These are phyloP conservation scores for Neofusicoccum umdonicola DNA, from an alignment of 2,329 filamentous ascomycete genomes.

Conservation along the genomic window DNA sequence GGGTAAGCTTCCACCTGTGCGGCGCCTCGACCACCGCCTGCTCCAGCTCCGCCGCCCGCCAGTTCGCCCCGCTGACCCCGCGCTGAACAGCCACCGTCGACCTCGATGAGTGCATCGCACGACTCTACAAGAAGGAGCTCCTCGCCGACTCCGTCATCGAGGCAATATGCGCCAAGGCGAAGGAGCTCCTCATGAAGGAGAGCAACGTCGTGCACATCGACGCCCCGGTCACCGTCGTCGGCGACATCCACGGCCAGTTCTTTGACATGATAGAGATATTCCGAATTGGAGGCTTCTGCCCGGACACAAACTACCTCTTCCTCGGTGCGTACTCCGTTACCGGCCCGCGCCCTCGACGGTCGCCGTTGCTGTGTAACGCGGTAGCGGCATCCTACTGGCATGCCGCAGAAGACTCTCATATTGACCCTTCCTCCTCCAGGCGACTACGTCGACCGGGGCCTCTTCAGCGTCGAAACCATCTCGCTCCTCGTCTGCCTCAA, in stretches of 20 bases:
- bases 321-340: constrained; percentile 60
- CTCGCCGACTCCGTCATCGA: constrained; percentile 97
- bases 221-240: constrained; percentile 93
- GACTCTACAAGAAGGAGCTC: constrained; percentile 94
- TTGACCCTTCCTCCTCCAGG: constrained; percentile 50
- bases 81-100: constrained; percentile 77
- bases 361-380: background rate
- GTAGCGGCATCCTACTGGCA: background rate
- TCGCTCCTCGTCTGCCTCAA: constrained; percentile 96
- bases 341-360: background rate
- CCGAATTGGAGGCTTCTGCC: constrained; percentile 94
- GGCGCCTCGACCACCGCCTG: background rate
- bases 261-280: constrained; percentile 99
- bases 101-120: constrained; percentile 95
- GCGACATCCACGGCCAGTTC: constrained; percentile 98
- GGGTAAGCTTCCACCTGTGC: constrained; percentile 32
- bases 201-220: constrained; percentile 98
- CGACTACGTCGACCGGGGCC: constrained; percentile 96
- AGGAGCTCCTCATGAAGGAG: constrained; percentile 98
- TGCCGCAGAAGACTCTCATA: constrained; percentile 19
- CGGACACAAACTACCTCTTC: constrained; percentile 97
- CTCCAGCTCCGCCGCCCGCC: background rate
- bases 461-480: constrained; percentile 98
- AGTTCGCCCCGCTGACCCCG: constrained; percentile 5
- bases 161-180: constrained; percentile 98